phyloP scores from a whole-genome alignment of 257 asterid genomes.

The Ajuga chamaepitys region DNA sequence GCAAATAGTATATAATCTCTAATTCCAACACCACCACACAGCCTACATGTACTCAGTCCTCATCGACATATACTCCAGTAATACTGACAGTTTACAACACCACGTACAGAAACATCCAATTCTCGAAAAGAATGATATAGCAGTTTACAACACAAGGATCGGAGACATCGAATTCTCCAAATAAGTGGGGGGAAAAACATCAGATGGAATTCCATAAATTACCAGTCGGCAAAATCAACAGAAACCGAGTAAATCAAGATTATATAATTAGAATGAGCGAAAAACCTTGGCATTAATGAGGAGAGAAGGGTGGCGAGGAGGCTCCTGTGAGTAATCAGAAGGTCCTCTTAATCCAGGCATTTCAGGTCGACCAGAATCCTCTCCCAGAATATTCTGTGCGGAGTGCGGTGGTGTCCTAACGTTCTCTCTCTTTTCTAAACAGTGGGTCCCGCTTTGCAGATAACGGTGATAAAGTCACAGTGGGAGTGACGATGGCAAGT shows the following conservation, averaged over 20 bases:
- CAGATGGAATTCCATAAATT: not conserved
- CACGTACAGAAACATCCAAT: no score
- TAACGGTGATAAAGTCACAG: conserved; percentile 10
- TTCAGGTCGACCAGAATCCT: not conserved
- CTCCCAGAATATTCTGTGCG: not conserved
- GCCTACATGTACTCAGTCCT: not conserved
- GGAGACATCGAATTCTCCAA: not conserved
- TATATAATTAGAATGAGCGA: not conserved
- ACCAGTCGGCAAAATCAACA: not conserved
- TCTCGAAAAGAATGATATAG: no score
- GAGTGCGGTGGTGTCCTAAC: not conserved
- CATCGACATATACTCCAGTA: not conserved
- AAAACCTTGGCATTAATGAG: conserved; percentile 66
- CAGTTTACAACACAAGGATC: not conserved
- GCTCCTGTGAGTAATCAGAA: conserved; percentile 74
- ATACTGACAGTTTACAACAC: no score
- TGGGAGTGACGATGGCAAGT: not conserved
- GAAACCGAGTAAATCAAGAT: not conserved
- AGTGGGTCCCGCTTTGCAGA: no score
- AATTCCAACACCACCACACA: not conserved
- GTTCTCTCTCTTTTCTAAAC: not conserved
- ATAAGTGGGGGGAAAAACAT: not conserved
- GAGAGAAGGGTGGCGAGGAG: conserved; percentile 76
- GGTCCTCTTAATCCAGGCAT: conserved; percentile 89
- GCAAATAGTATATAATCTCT: no score